These are phyloP conservation scores for Phytopythium sindhum DNA, from an alignment of 352 stramenopile species.

Conservation along the genomic window DNA sequence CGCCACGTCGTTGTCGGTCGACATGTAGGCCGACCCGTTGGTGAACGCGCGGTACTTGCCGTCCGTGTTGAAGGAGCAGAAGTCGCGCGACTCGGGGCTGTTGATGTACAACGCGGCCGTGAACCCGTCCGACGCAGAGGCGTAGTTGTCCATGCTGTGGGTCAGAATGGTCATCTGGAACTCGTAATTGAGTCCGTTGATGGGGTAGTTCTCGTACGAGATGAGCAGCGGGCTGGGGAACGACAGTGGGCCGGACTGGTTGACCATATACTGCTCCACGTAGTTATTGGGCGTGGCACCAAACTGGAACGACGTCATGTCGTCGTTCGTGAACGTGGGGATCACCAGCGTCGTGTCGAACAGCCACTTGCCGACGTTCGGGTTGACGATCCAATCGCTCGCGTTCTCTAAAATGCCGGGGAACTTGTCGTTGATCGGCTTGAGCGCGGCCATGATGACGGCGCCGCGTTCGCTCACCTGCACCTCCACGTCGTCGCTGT, in stretches of 20 bases:
- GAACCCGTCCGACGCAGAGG: conserved; percentile 19
- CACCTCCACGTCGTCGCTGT: conserved; percentile 23
- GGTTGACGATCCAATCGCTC: conserved; percentile 33
- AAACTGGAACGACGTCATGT: conserved; percentile 35
- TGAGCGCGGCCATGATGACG: conserved; percentile 64
- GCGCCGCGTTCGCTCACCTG: conserved; percentile 34
- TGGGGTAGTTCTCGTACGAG: conserved; percentile 36
- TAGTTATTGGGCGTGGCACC: conserved; percentile 18
- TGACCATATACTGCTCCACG: conserved; percentile 33
- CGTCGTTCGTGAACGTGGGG: conserved; percentile 26
- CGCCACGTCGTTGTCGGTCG: conserved; percentile 24
- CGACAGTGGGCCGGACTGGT: conserved; percentile 26
- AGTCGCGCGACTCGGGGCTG: conserved; percentile 36
- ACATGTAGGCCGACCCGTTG: conserved; percentile 30
- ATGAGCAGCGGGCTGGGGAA: conserved; percentile 38
- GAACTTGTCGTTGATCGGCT: conserved; percentile 12
- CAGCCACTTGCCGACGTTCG: conserved; percentile 33
- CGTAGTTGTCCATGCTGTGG: conserved; percentile 27
- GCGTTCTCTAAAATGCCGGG: conserved; percentile 12
- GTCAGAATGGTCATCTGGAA: conserved; percentile 36
- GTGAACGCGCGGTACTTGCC: conserved; percentile 15
- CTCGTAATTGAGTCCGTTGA: conserved; percentile 29
- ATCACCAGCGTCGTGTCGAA: conserved; percentile 37
- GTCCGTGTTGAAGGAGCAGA: conserved; percentile 27
- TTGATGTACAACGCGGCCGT: conserved; percentile 34